Evolutionary conservation across 805 yeast species (phyloP), one percentile per base, ranked within the genome.

Genomic region (Alloascoidea africana): DNA sequence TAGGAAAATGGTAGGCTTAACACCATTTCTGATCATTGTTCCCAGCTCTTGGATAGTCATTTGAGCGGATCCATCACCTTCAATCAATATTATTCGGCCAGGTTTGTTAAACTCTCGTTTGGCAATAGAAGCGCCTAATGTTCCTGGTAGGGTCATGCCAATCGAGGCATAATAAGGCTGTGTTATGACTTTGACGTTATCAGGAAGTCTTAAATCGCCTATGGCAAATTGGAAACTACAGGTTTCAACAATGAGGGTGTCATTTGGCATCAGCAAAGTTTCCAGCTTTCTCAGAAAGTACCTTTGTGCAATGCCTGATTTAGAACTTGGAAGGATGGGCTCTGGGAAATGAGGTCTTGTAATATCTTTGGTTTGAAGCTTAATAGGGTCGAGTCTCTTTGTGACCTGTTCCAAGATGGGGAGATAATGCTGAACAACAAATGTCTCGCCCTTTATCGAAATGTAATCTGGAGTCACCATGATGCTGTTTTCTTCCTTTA

Each of bases 271-370:
- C 34, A 81, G 51, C 51, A 60, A 63, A 32, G 79, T 80, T 50
- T 69, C 71, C 54, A 63, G 62, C 50, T 76, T 66, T 72, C 76
- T 76, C 36, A 68, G 63, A 27, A 76, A 68, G 33, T 74, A 59
- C 53, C 68, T 66, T 46, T 70, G 71, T 84, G 84, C 76, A 47
- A 76, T 54, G 73, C 75, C 76, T 52, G 73, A 75, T 60, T 76
- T 84, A 23, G 30, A 23, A 8, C n/a, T 23, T 23, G n/a, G 30
- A 8, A n/a, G 13, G n/a, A 8, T 8, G n/a, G 30, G 8, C n/a
- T 23, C 30, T 8, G 30, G 8, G n/a, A 23, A 23, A 8, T 23
- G 13, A n/a, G 30, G 30, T 23, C n/a, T 23, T 8, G 8, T 8
- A 8, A 23, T 8, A 8, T 8, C n/a, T 23, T 23, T 23, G n/a